Evolutionary conservation across 257 asterid species (phyloP).

Genomic region (Henckelia pumila): DNA sequence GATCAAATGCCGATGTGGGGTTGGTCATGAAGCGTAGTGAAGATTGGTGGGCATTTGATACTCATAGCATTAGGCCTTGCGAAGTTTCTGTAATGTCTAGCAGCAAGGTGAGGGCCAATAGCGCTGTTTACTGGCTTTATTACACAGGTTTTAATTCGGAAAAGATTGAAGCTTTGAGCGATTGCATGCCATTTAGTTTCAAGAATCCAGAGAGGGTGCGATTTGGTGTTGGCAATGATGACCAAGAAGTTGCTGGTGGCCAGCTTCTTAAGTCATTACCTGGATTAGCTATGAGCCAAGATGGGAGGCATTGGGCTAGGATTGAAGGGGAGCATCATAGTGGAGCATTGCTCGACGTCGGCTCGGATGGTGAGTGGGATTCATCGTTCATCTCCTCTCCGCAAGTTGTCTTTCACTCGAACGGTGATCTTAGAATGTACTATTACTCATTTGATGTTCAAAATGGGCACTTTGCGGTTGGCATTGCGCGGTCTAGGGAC

Average conservation of each 20-base stretch:
- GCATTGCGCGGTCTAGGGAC: slow-evolving; percentile 83
- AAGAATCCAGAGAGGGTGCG: slow-evolving; percentile 25
- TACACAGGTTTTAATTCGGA: slow-evolving; percentile 63
- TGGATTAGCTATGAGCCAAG: slow-evolving; percentile 93
- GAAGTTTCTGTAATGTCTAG: slow-evolving; percentile 87
- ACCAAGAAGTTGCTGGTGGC: slow-evolving; percentile 5
- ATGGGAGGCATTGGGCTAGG: slow-evolving; percentile 93
- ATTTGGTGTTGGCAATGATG: not conserved
- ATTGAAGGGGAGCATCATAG: slow-evolving; percentile 93
- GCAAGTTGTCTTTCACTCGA: slow-evolving; percentile 62
- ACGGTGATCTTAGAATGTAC: slow-evolving; percentile 80
- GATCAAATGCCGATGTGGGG: slow-evolving; percentile 68
- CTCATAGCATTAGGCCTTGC: slow-evolving; percentile 58
- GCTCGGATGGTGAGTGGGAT: slow-evolving; percentile 76
- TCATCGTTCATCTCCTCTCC: slow-evolving; percentile 74
- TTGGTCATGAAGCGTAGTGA: slow-evolving; percentile 57
- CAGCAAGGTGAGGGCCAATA: slow-evolving; percentile 52
- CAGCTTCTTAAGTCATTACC: slow-evolving; percentile 59
- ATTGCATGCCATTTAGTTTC: slow-evolving; percentile 20
- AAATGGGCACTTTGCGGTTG: slow-evolving; percentile 42
- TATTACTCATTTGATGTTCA: slow-evolving; percentile 65
- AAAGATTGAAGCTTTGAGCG: slow-evolving; percentile 23
- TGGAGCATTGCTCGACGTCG: slow-evolving; percentile 78
- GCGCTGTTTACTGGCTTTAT: slow-evolving; percentile 83
- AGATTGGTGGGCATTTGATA: slow-evolving; percentile 98